Evolutionary conservation across 2,329 filamentous ascomycete genomes (phyloP).

Genomic region (Amauroascus verrucosus): DNA sequence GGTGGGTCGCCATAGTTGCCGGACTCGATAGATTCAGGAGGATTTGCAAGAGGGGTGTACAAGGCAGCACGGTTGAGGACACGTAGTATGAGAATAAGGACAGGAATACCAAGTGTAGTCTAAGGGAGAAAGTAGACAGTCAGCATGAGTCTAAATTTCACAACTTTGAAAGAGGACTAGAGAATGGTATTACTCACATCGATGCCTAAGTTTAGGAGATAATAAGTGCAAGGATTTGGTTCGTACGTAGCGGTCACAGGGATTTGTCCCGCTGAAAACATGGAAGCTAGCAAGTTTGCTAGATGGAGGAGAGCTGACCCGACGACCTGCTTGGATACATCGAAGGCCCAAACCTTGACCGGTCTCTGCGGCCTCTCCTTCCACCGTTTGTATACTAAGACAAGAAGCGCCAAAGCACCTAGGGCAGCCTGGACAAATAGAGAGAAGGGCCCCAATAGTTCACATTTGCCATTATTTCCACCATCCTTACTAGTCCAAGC

Average conservation of each 20-base stretch:
- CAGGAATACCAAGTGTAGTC: conserved; percentile 93
- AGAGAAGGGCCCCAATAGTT: conserved; percentile 80
- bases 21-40: conserved; percentile 78
- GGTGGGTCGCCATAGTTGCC: conserved; percentile 86
- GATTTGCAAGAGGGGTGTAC: conserved; percentile 67
- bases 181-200: conserved; percentile 81
- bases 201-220: conserved; percentile 84
- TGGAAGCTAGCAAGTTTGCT: conserved; percentile 90
- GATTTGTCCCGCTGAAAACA: conserved; percentile 83
- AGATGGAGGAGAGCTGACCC: conserved; percentile 84
- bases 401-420: conserved; percentile 69
- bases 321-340: conserved; percentile 93
- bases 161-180: not conserved
- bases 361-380: conserved; percentile 84
- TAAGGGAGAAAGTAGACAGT: conserved; percentile 31
- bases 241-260: conserved; percentile 43
- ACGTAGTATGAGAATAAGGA: conserved; percentile 79
- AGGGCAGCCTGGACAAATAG: conserved; percentile 81
- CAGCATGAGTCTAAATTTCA: not conserved
- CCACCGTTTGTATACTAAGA: conserved; percentile 88
- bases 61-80: conserved; percentile 61
- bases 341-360: conserved; percentile 95
- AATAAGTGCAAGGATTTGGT: conserved; percentile 95
- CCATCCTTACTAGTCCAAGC: conserved; percentile 21
- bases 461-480: conserved; percentile 63